Conservation (phyloP, 352 stramenopile genomes). For the Saprolegnia parasitica region DNA sequence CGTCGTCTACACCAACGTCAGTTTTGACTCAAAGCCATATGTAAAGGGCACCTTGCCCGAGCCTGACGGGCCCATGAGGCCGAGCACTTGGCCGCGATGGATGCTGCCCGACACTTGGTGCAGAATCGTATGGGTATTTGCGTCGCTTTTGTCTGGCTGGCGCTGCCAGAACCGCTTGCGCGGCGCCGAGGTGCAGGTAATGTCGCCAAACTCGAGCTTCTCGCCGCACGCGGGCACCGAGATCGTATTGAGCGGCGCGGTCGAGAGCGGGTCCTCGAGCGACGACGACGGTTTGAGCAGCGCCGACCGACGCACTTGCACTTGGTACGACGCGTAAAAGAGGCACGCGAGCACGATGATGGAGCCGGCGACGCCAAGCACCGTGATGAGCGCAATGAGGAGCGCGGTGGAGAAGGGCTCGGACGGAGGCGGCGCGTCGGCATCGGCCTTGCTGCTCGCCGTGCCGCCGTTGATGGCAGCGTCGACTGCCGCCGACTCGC, state of each 20-base stretch:
- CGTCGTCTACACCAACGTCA: slow-evolving; percentile 40
- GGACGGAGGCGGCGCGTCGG: slow-evolving; percentile 5
- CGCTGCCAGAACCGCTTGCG: neutral
- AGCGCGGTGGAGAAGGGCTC: slow-evolving; percentile 33
- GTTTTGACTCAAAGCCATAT: no score
- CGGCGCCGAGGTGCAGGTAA: slow-evolving; percentile 45
- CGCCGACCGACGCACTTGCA: slow-evolving; percentile 33
- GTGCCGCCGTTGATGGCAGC: slow-evolving; percentile 22
- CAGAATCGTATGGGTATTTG: slow-evolving; percentile 42
- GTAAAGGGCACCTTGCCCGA: slow-evolving; percentile 57
- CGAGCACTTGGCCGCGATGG: slow-evolving; percentile 55
- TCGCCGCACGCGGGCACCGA: slow-evolving; percentile 35
- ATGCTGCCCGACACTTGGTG: slow-evolving; percentile 54
- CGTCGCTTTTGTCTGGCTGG: slow-evolving; percentile 10
- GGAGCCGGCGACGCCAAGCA: slow-evolving; percentile 31
- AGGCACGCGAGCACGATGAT: slow-evolving; percentile 37
- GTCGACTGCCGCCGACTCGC: slow-evolving; percentile 35
- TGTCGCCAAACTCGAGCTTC: slow-evolving; percentile 49
- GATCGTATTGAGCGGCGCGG: slow-evolving; percentile 34
- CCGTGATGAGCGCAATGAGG: slow-evolving; percentile 39
- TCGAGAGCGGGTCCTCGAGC: slow-evolving; percentile 16
- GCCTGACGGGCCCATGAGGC: slow-evolving; percentile 66
- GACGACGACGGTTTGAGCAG: neutral
- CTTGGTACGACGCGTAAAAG: slow-evolving; percentile 28
- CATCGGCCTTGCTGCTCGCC: slow-evolving; percentile 30